Percentiles rank a stretch among this genome's conserved stretches.
Conservation (phyloP, 1,284 basidiomycete genomes). For the Puccinia coronata region DNA sequence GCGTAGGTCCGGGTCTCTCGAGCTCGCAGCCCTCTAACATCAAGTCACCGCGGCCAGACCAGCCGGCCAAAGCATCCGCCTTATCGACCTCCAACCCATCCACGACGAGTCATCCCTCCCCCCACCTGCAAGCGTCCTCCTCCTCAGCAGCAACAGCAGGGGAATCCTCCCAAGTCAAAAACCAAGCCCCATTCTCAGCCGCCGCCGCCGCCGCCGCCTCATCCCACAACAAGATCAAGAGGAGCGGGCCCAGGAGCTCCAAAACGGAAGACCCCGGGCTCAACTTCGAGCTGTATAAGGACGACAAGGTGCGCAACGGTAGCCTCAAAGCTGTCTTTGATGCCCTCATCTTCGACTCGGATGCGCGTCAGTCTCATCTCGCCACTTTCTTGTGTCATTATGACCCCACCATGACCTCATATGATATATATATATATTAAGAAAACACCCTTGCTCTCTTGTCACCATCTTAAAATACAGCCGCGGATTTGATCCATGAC, state of each 20-base stretch:
- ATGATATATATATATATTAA: not conserved
- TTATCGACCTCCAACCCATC: not conserved
- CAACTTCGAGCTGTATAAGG: slow-evolving; percentile 57
- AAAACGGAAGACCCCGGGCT: slow-evolving; percentile 35
- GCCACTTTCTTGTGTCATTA: not conserved
- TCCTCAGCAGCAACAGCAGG: not conserved
- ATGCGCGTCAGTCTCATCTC: slow-evolving; percentile 74
- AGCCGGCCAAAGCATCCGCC: not conserved
- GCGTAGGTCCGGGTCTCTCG: slow-evolving; percentile 22
- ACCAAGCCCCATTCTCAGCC: not conserved
- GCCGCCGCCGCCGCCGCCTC: too few species aligned
- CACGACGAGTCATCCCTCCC: not conserved
- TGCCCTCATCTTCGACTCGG: slow-evolving; percentile 78
- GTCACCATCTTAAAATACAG: slow-evolving; percentile 59
- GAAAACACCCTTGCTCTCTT: too few species aligned
- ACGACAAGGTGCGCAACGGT: slow-evolving; percentile 78
- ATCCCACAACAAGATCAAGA: not conserved
- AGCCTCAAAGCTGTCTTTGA: slow-evolving; percentile 90
- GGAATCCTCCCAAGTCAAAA: not conserved
- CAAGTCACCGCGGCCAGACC: slow-evolving; percentile 16
- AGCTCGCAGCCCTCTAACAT: not conserved
- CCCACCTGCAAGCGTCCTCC: not conserved
- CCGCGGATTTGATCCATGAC: slow-evolving; percentile 66
- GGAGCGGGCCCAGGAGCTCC: slow-evolving; percentile 9
- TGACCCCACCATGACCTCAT: too few species aligned